These are phyloP conservation scores for Ustilago esculenta DNA, from an alignment of 1,284 basidiomycete species.

Conservation along the genomic window DNA sequence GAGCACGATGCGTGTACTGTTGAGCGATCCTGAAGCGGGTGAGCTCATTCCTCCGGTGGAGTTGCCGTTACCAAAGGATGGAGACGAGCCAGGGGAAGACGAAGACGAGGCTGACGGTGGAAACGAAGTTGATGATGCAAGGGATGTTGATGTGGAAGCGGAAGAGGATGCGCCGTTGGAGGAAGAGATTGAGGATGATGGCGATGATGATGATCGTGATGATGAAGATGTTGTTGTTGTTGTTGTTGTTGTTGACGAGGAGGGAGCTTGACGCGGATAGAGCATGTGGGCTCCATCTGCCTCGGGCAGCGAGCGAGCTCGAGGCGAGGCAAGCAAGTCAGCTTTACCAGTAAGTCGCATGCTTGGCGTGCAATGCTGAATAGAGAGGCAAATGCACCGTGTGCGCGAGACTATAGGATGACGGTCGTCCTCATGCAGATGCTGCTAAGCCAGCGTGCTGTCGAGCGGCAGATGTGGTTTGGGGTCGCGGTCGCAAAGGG, in stretches of 20 bases:
- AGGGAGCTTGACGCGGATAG: slow-evolving; percentile 19
- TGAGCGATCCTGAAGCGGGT: slow-evolving; percentile 36
- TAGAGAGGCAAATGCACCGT: background rate
- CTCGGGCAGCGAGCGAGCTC: slow-evolving; percentile 8
- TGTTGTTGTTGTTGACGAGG: too few species aligned
- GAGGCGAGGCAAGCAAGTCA: background rate
- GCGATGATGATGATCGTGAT: background rate
- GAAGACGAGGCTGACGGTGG: slow-evolving; percentile 1
- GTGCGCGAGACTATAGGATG: background rate
- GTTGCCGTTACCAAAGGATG: background rate
- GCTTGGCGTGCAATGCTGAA: background rate
- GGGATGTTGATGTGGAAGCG: slow-evolving; percentile 4
- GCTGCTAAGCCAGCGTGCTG: slow-evolving; percentile 10
- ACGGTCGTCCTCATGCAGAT: slow-evolving; percentile 12
- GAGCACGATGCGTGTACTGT: slow-evolving; percentile 51
- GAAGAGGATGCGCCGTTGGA: slow-evolving; percentile 6
- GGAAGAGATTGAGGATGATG: slow-evolving; percentile 2
- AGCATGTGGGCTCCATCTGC: background rate
- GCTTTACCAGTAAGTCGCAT: slow-evolving; percentile 15
- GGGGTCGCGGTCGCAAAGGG: too few species aligned
- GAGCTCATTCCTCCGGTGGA: slow-evolving; percentile 14
- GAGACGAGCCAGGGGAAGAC: slow-evolving; percentile 6
- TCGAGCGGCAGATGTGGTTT: background rate
- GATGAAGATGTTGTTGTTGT: slow-evolving; percentile 5
- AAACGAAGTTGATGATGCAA: slow-evolving; percentile 1